Evolutionary conservation across 1,139 yeast species (phyloP).

Genomic region (Candida tetrigidarum): DNA sequence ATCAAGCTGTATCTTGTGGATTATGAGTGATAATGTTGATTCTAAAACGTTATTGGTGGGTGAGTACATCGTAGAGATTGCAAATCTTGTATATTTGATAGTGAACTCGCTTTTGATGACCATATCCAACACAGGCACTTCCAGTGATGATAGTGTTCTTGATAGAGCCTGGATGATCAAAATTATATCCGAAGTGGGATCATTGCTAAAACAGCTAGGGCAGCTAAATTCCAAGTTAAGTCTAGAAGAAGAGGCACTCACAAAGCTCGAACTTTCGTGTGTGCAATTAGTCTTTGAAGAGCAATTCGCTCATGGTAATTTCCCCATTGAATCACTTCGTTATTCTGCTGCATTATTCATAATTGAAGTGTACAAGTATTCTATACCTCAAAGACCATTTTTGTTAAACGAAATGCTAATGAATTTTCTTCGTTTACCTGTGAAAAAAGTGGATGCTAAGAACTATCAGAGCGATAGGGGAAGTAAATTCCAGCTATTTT

Average conservation of each 20-base stretch:
- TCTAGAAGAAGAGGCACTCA: slow-evolving; percentile 15
- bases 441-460: slow-evolving; percentile 44
- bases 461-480: slow-evolving; percentile 50
- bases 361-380: slow-evolving; percentile 41
- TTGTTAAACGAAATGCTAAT: slow-evolving; percentile 63
- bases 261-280: slow-evolving; percentile 14
- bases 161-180: background rate
- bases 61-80: slow-evolving; percentile 8
- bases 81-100: slow-evolving; percentile 2
- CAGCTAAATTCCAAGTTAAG: slow-evolving; percentile 3
- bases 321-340: slow-evolving; percentile 14
- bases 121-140: background rate
- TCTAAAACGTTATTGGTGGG: slow-evolving; percentile 6
- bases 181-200: slow-evolving; percentile 11
- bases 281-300: slow-evolving; percentile 14
- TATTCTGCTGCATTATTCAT: slow-evolving; percentile 14
- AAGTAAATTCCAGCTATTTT: slow-evolving; percentile 48
- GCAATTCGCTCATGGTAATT: slow-evolving; percentile 10
- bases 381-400: slow-evolving; percentile 58
- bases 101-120: slow-evolving; percentile 2
- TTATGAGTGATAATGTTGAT: slow-evolving; percentile 7
- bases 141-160: background rate
- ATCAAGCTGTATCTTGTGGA: slow-evolving; percentile 7
- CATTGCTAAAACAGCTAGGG: slow-evolving; percentile 14
- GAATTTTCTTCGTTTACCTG: slow-evolving; percentile 52